Conservation (phyloP, 495 filamentous ascomycete genomes). For the Neurospora sp. region DNA sequence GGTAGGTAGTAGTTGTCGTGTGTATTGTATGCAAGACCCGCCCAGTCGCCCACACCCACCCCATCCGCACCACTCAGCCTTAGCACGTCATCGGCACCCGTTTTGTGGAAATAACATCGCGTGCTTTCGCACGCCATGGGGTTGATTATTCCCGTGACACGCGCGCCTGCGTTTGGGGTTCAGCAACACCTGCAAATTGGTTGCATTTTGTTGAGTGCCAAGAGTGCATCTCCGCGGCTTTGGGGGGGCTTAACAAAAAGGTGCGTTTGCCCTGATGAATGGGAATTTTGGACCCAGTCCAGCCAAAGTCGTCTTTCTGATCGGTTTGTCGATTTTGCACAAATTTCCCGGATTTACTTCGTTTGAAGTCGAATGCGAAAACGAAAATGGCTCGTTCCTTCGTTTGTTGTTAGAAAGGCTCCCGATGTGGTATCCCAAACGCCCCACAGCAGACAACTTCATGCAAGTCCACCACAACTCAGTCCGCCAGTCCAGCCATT, state of each 20-base stretch:
- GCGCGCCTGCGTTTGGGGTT: neutral
- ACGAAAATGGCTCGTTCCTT: neutral
- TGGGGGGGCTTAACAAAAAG: neutral
- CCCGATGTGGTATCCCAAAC: too few relatives aligned
- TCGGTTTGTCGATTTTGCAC: neutral
- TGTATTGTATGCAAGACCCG: neutral
- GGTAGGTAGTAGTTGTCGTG: neutral
- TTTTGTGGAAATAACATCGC: neutral
- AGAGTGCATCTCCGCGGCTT: neutral
- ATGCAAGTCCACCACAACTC: neutral
- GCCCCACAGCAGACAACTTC: too few relatives aligned
- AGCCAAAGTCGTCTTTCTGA: neutral
- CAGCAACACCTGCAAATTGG: neutral
- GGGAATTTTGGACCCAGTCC: neutral
- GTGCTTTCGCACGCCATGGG: neutral
- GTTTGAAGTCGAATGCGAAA: neutral
- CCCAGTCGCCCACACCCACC: neutral
- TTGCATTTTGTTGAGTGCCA: neutral
- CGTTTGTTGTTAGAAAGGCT: neutral
- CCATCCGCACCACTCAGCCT: neutral
- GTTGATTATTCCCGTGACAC: neutral
- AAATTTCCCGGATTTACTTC: neutral
- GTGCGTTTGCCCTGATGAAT: neutral
- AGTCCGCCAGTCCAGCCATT: slow-evolving; percentile 23
- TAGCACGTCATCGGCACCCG: neutral